Base-by-base conservation (phyloP, 2,329 filamentous ascomycete species). In the Ophiostoma triangulosporum region DNA sequence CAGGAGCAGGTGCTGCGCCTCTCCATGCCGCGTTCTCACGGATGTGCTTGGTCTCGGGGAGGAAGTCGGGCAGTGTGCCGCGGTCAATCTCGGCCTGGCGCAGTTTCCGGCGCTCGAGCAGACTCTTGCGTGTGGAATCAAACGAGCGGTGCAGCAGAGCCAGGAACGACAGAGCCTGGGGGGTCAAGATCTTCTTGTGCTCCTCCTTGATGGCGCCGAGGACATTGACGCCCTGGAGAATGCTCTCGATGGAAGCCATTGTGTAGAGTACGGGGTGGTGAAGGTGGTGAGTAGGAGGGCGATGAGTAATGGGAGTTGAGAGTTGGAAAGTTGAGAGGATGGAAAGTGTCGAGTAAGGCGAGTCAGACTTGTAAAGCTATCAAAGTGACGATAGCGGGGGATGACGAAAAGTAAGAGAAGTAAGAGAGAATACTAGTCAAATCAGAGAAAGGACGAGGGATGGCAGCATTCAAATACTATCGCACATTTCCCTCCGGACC, bases 91-190 rank as follows among this genome's bases (percentile, higher is more conserved):
- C 90, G 61, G 86, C 84, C 74, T 97, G 93, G 65, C 91, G 86
- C 61, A 84, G 73, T 63, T 85, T 79, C 63, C 93, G 88, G 64
- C 89, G 83, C 72, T 96, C 84, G 53, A 98, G 81, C 43, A 98
- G 81, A 49, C 78, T 75, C 76, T 95, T 95, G 70, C 93, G 87
- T 54, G 84, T 91, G 59, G 70, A 73, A 70, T 97, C 94, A 78
- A 97, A 97, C 60, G 89, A 88, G 66, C 91, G 85, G 74, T 98
- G 93, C 64, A 98, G 81, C 59, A 96, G 83, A 35, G 91, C 87
- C 57, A 98, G 81, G 76, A 97, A 98, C 58, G 88, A 86, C 60
- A 88, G 83, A 54, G 91, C 91, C 60, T 94, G 80, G 62, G 89
- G 91, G 58, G 83, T 95, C 60, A 97, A 80, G 68, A 98, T 94